Evolutionary conservation across 1,284 basidiomycete species (phyloP).

Genomic region (Cryptococcus deneoformans): DNA sequence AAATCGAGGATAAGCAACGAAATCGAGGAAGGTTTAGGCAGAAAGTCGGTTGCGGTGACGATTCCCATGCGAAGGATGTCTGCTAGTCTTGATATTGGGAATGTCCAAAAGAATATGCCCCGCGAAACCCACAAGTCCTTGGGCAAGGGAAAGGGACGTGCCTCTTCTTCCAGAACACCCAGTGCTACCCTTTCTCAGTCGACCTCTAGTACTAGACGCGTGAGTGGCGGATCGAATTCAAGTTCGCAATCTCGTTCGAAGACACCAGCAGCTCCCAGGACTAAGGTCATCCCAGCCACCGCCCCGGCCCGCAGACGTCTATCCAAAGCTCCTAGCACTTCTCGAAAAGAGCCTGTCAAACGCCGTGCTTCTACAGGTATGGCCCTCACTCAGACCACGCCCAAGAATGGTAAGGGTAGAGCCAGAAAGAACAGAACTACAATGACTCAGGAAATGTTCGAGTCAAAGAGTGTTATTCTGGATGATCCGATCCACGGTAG

Average conservation of each 20-base stretch:
- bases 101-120: too few relatives aligned
- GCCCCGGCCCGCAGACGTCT: conserved; percentile 4
- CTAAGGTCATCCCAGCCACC: conserved; percentile 2
- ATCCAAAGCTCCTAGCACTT: background rate
- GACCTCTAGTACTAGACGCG: background rate
- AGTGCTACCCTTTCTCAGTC: conserved; percentile 4
- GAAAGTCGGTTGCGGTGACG: conserved; percentile 13
- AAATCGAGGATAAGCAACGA: conserved; percentile 17
- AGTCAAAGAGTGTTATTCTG: conserved; percentile 9
- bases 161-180: conserved; percentile 1
- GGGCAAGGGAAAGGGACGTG: conserved; percentile 2
- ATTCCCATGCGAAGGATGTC: conserved; percentile 3
- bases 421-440: conserved; percentile 1
- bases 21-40: background rate
- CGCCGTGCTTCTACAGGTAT: conserved; percentile 6
- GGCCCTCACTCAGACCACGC: background rate
- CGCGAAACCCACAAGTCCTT: too few relatives aligned
- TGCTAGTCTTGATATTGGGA: background rate
- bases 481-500: conserved; percentile 14
- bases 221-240: conserved; percentile 1
- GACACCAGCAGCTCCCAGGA: conserved; percentile 1
- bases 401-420: conserved; percentile 1
- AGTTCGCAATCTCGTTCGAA: background rate
- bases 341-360: conserved; percentile 4
- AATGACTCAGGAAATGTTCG: conserved; percentile 7